Evolutionary conservation across 169 alveolate species (phyloP), one percentile per base, ranked within the genome.

Genomic region (Plasmodium gonderi): DNA sequence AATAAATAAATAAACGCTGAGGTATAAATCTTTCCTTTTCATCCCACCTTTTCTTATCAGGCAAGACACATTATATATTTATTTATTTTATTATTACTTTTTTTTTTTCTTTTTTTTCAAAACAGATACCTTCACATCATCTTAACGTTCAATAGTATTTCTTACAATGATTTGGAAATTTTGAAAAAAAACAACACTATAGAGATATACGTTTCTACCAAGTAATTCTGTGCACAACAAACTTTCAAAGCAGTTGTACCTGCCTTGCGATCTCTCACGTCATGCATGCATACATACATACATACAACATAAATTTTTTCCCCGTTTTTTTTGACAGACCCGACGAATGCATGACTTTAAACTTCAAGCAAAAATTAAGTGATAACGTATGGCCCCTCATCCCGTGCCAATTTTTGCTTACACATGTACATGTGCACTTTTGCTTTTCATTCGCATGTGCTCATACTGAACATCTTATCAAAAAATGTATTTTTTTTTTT

Each of bases 321-420:
- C 4, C 2, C n/a, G 17, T 76, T 89, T 42, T 44, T 69, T 72
- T 76, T 54, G 20, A 44, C 77, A 89, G 93, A 23, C 54, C 47
- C 36, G 80, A 89, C 17, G 93, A 89, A 8, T 75, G 90, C 40
- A 89, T 89, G 93, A 1, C 93, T 45, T 44, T 89, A 51, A 38
- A 68, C 38, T 89, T 76, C 29, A 77, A 75, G 38, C 90, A 89
- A 44, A 89, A 77, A 11, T 89, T 89, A 64, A 89, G 93, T 79
- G 93, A 89, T 17, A 89, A 89, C 26, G 93, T 89, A 89, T 44
- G 74, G 36, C 26, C 23, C 14, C 23, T 68, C 60, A 29, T 7
- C 42, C 78, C 17, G n/a, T n/a, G 69, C 7, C 17, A 1, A 40
- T 17, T 38, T 38, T 4, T 38, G 38, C 45, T 31, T 68, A 23